phyloP scores from a whole-genome alignment of 2,329 filamentous ascomycete genomes.

The Cladosporium sp. region DNA sequence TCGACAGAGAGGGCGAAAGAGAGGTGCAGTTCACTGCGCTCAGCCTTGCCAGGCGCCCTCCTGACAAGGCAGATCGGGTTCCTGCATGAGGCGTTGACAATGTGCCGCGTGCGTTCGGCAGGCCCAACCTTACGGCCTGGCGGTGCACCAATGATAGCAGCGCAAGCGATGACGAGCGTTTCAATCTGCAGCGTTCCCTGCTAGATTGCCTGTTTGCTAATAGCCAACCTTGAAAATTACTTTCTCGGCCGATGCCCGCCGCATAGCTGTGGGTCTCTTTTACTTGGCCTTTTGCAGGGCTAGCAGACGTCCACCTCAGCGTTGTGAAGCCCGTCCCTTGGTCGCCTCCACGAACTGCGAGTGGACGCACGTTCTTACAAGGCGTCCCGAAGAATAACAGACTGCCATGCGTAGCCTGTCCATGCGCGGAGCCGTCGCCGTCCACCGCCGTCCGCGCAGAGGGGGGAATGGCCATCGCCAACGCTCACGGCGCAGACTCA shows the following conservation, averaged over 20 bases:
- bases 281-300: slow-evolving; percentile 2
- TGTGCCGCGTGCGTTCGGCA: not conserved
- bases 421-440: slow-evolving; percentile 6
- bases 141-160: not conserved
- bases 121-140: not conserved
- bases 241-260: not conserved
- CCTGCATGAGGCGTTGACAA: not conserved
- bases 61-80: not conserved
- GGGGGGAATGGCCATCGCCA: slow-evolving; percentile 1
- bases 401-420: not conserved
- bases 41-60: not conserved
- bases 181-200: slow-evolving; percentile 4
- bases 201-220: not conserved
- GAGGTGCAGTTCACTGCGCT: not conserved
- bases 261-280: not conserved
- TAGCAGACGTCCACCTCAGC: not conserved
- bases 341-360: not conserved
- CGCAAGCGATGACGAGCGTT: not conserved
- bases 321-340: not conserved
- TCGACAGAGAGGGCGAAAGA: too few species aligned
- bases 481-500: not conserved
- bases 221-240: slow-evolving; percentile 1
- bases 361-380: not conserved
- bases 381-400: slow-evolving; percentile 5
- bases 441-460: not conserved